Evolutionary conservation across 2,329 filamentous ascomycete species (phyloP), one percentile per base, ranked within the genome.

Genomic region (Fusarium sp.): DNA sequence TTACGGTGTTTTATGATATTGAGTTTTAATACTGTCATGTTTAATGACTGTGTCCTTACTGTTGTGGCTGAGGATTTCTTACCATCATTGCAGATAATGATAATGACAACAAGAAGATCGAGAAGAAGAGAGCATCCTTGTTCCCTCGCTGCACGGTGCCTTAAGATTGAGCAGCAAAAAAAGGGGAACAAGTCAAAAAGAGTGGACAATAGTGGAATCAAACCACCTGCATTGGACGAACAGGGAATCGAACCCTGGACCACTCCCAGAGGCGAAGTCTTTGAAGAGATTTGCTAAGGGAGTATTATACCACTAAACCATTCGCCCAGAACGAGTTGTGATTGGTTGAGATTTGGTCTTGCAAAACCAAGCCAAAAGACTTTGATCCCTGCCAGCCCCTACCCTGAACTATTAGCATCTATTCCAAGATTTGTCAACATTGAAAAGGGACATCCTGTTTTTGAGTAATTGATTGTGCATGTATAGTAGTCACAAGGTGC

Each of bases 211-310:
- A 6, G 58, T 58, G 71, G 71, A 8, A 8, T 71, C 1, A 14
- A 68, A 63, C 71, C 71, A 71, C 71, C 54, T 2, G 18, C 20
- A 0, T 48, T 73, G 67, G 71, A 74, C 71, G 62, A 73, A 71
- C 71, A 73, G 71, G 70, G 71, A 73, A 67, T 73, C 67, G 71
- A 74, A 73, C 71, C 70, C 71, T 71, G 70, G 67, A 63, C 67
- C 66, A 71, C 71, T 73, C 69, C 69, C 70, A 70, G 29, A 52
- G 24, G 43, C 29, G 4, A 18, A 6, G n/a, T 29, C 31, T 39
- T 24, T 2, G 11, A 1, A 29, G 8, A 60, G 45, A 57, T 18
- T 24, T 71, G 59, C 67, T 74, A 73, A 73, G 63, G 71, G 63
- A 69, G 65, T 69, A 69, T 69, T 69, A 69, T 69, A 69, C 67